phyloP scores from a whole-genome alignment of 148 eudicot genomes.

The Dysphania ambrosioides region DNA sequence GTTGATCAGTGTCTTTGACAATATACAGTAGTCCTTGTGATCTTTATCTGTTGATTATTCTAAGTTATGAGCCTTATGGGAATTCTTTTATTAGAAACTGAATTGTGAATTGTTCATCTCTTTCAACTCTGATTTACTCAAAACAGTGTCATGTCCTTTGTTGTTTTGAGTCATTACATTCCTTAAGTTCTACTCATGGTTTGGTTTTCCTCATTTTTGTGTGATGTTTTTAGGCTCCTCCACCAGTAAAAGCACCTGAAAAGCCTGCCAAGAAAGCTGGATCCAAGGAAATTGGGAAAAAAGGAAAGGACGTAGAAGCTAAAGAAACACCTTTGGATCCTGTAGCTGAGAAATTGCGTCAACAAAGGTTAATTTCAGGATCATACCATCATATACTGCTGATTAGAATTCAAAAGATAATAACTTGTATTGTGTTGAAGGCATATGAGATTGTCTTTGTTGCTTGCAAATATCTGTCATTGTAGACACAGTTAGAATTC shows the following conservation, averaged over 20 bases:
- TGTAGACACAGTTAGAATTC: background rate
- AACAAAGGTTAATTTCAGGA: conserved; percentile 38
- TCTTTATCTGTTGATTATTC: background rate
- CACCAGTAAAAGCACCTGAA: conserved; percentile 35
- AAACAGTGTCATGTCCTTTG: background rate
- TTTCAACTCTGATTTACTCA: background rate
- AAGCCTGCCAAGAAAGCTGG: conserved; percentile 38
- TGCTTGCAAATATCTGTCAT: background rate
- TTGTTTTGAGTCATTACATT: background rate
- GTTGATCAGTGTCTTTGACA: background rate
- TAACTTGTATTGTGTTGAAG: background rate
- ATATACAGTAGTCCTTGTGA: background rate
- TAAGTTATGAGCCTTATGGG: background rate
- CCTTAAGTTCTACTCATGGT: background rate
- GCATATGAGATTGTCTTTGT: background rate
- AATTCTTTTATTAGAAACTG: background rate
- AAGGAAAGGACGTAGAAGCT: conserved; percentile 31
- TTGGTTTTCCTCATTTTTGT: background rate
- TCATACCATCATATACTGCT: background rate
- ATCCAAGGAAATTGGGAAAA: conserved; percentile 30
- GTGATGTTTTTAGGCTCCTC: conserved; percentile 36
- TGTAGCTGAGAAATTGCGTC: conserved; percentile 44
- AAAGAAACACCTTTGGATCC: conserved; percentile 39
- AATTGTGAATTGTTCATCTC: background rate
- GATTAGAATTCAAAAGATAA: background rate